Conservation (phyloP, 1,139 yeast genomes). For the Hemisphaericaspora xylanilytica region DNA sequence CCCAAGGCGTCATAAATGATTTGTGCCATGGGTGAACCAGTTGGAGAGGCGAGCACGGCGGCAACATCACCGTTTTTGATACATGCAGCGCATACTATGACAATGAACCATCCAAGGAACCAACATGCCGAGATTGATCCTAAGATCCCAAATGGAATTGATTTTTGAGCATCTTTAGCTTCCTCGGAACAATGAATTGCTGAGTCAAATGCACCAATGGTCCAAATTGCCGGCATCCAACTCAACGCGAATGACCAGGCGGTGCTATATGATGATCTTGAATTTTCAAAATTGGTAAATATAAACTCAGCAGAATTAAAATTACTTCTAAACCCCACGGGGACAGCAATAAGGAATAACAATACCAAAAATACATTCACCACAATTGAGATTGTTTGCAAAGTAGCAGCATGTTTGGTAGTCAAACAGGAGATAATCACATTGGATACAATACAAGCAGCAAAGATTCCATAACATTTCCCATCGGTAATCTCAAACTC, state of each 20-base stretch:
- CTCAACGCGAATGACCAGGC: conserved; percentile 68
- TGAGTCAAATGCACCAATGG: conserved; percentile 67
- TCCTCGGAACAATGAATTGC: conserved; percentile 76
- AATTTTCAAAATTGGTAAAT: conserved; percentile 56
- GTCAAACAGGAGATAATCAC: conserved; percentile 31
- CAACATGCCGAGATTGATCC: conserved; percentile 55
- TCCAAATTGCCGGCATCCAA: conserved; percentile 68
- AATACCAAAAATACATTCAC: conserved; percentile 54
- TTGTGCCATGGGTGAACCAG: conserved; percentile 64
- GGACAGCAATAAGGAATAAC: conserved; percentile 65
- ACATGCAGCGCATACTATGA: conserved; percentile 55
- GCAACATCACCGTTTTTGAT: conserved; percentile 49
- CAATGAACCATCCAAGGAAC: conserved; percentile 57
- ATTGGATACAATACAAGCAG: conserved; percentile 29
- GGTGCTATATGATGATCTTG: conserved; percentile 47
- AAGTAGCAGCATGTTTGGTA: conserved; percentile 47
- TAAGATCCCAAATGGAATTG: conserved; percentile 64
- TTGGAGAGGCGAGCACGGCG: conserved; percentile 39
- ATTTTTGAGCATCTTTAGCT: conserved; percentile 59
- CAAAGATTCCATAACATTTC: conserved; percentile 37
- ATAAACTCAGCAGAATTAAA: conserved; percentile 46
- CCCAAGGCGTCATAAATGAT: no score
- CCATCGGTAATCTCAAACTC: conserved; percentile 31
- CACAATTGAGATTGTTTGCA: conserved; percentile 60
- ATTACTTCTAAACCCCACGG: conserved; percentile 44